A percentile compares a stretch with the other conserved stretches of the same genome.
These are phyloP conservation scores for Phytophthora cajani DNA, from an alignment of 352 stramenopile genomes.

Conservation along the genomic window DNA sequence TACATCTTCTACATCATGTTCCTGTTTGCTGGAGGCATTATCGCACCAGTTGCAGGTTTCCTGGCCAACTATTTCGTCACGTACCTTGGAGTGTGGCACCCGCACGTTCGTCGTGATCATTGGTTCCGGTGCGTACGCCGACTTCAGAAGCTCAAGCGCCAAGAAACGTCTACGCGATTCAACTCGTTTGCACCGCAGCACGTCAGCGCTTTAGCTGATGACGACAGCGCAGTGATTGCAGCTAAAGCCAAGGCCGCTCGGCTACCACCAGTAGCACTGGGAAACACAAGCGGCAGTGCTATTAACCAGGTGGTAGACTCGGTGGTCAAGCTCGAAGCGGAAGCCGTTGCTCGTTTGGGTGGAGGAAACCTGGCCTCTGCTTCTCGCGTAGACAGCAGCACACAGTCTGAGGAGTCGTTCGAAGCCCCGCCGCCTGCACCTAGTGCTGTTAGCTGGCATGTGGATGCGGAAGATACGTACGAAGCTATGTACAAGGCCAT, in stretches of 20 bases:
- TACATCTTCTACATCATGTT: conserved; percentile 74
- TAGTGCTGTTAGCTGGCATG: conserved; percentile 82
- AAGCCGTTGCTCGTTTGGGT: conserved; percentile 32
- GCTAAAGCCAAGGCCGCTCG: conserved; percentile 39
- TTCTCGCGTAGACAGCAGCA: conserved; percentile 60
- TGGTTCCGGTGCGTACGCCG: conserved; percentile 81
- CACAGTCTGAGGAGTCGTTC: conserved; percentile 67
- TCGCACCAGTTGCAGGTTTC: conserved; percentile 70
- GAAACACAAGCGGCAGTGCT: conserved; percentile 17
- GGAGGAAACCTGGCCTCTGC: conserved; percentile 28
- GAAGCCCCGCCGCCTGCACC: conserved; percentile 47
- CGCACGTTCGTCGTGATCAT: conserved; percentile 83
- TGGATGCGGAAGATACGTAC: conserved; percentile 89
- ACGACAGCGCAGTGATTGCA: conserved; percentile 33
- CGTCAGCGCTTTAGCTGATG: conserved; percentile 50
- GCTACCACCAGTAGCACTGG: conserved; percentile 17
- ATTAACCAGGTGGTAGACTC: conserved; percentile 47
- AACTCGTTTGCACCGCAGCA: conserved; percentile 82
- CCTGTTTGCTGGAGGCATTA: conserved; percentile 75
- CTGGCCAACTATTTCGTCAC: conserved; percentile 82
- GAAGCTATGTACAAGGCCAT: conserved; percentile 89
- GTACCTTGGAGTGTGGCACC: conserved; percentile 83
- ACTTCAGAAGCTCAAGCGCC: conserved; percentile 80
- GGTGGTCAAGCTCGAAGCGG: conserved; percentile 39
- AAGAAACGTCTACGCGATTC: conserved; percentile 75